Conservation (phyloP, 768 basidiomycete species). For the Hirschioporus abietinus region DNA sequence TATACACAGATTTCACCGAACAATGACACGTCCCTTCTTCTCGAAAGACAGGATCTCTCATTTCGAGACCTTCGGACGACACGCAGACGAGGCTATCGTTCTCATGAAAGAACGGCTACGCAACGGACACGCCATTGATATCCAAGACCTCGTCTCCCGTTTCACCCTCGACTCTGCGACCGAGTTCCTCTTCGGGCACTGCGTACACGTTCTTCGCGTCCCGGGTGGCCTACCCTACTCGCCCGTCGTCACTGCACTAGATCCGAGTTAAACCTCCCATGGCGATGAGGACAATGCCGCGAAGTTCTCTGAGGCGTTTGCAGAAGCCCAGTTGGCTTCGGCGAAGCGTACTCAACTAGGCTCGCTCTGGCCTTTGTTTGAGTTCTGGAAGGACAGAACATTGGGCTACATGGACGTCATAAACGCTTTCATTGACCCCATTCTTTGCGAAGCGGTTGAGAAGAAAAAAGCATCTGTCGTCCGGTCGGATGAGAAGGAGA, state of each 20-base stretch:
- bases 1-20: constrained; percentile 54
- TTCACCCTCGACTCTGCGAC: constrained; percentile 58
- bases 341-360: constrained; percentile 5
- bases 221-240: constrained; percentile 29
- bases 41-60: constrained; percentile 53
- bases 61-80: constrained; percentile 57
- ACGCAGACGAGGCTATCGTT: too few relatives aligned
- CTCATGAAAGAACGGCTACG: constrained; percentile 37
- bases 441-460: constrained; percentile 12
- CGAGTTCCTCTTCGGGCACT: too few relatives aligned
- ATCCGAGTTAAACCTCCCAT: not conserved
- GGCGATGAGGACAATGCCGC: constrained; percentile 11
- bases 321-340: constrained; percentile 3
- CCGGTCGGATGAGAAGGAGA: constrained; percentile 12
- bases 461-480: constrained; percentile 19
- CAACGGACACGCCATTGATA: constrained; percentile 49
- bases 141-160: constrained; percentile 52
- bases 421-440: constrained; percentile 12
- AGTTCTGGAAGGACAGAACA: too few relatives aligned
- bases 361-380: constrained; percentile 14
- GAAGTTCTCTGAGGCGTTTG: constrained; percentile 3
- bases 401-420: constrained; percentile 12
- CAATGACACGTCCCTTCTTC: constrained; percentile 71
- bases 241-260: constrained; percentile 11
- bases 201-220: constrained; percentile 32